phyloP scores from a whole-genome alignment of 768 basidiomycete genomes.

The Coprinopsis marcescibilis region DNA sequence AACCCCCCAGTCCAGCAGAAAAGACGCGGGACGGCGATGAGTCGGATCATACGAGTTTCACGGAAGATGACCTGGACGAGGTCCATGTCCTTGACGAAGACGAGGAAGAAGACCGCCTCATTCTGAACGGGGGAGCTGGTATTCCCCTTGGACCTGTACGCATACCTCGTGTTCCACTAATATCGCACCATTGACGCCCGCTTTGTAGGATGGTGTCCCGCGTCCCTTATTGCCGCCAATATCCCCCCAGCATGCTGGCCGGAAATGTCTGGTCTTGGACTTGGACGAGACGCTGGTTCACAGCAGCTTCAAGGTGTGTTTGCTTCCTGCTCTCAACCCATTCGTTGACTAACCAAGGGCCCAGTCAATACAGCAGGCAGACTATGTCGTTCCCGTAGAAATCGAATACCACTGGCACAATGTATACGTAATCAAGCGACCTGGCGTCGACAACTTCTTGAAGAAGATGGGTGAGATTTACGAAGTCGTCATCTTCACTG shows the following conservation, averaged over 20 bases:
- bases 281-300: conserved; percentile 96
- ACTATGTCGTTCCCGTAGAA: conserved; percentile 98
- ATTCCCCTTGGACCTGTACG: conserved; percentile 90
- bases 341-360: conserved; percentile 11
- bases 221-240: conserved; percentile 86
- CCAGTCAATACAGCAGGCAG: conserved; percentile 89
- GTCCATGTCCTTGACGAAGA: conserved; percentile 51
- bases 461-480: conserved; percentile 99
- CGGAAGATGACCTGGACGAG: conserved; percentile 58
- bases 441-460: conserved; percentile 95
- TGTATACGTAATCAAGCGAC: conserved; percentile 97
- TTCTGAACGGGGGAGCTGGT: conserved; percentile 87
- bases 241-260: conserved; percentile 69
- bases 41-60: conserved; percentile 59
- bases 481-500: conserved; percentile 97
- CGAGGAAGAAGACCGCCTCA: conserved; percentile 88
- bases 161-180: conserved; percentile 13
- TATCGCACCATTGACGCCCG: conserved; percentile 6
- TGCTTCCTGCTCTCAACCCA: neutral
- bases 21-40: conserved; percentile 50
- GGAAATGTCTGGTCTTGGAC: conserved; percentile 96
- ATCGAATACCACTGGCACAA: conserved; percentile 99
- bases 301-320: conserved; percentile 89
- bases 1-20: conserved; percentile 26
- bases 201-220: conserved; percentile 72